These are phyloP conservation scores for Penicillium sp. DNA, from an alignment of 2,329 filamentous ascomycete species.

Conservation along the genomic window DNA sequence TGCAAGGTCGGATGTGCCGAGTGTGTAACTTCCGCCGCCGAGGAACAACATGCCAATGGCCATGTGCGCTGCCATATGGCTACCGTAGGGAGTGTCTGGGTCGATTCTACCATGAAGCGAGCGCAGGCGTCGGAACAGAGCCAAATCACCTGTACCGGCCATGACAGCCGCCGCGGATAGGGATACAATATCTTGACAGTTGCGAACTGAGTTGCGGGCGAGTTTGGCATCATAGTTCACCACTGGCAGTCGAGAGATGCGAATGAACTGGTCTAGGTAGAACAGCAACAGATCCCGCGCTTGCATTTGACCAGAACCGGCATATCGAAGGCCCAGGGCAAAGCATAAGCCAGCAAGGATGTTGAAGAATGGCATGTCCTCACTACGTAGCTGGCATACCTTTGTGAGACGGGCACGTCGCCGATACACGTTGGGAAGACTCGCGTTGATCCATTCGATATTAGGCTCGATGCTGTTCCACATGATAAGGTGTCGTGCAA, in stretches of 20 bases:
- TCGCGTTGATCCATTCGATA: constrained; percentile 68
- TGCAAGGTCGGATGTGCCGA: constrained; percentile 81
- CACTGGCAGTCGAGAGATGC: constrained; percentile 62
- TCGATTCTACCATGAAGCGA: constrained; percentile 84
- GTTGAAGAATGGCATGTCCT: constrained; percentile 87
- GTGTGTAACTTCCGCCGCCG: constrained; percentile 86
- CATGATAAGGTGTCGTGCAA: constrained; percentile 86
- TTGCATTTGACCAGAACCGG: constrained; percentile 63
- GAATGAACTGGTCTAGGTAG: constrained; percentile 82
- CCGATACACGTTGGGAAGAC: constrained; percentile 67
- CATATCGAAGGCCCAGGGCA: constrained; percentile 66
- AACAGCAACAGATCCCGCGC: constrained; percentile 77
- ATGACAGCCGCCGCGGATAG: constrained; percentile 82
- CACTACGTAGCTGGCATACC: constrained; percentile 63
- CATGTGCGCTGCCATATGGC: constrained; percentile 86
- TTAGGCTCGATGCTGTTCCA: constrained; percentile 78
- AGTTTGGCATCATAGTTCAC: constrained; percentile 76
- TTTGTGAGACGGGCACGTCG: constrained; percentile 56
- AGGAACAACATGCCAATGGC: constrained; percentile 88
- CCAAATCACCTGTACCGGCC: constrained; percentile 89
- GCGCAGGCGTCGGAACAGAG: constrained; percentile 77
- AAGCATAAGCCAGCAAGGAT: constrained; percentile 87
- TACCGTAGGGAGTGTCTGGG: constrained; percentile 80
- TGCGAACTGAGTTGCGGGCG: constrained; percentile 74
- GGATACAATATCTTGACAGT: constrained; percentile 85